A percentile compares a stretch with the other conserved stretches of the same genome.
Conservation (phyloP, 2,329 filamentous ascomycete species). For the Hysterium pulicare region DNA sequence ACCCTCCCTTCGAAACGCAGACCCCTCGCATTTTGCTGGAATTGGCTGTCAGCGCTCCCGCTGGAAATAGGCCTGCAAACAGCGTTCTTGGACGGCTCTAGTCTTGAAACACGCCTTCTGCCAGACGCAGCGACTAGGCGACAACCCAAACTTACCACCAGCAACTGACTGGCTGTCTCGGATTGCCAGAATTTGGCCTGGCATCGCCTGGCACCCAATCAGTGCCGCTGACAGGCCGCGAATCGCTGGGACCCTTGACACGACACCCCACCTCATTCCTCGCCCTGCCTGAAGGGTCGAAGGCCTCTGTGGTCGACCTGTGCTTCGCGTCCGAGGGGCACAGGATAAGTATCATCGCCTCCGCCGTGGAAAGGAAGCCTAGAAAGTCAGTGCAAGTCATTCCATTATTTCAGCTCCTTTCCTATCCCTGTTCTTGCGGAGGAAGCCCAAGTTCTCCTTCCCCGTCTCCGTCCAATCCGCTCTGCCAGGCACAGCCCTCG, state of each 20-base stretch:
- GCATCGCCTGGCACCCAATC: conserved; percentile 14
- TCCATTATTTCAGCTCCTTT: conserved; percentile 4
- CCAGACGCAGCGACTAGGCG: conserved; percentile 12
- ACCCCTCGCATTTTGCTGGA: conserved; percentile 14
- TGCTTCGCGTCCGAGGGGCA: conserved; percentile 14
- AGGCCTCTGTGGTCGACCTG: conserved; percentile 13
- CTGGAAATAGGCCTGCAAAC: conserved; percentile 25
- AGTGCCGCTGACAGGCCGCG: conserved; percentile 26
- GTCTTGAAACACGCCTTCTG: conserved; percentile 35
- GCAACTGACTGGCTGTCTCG: conserved; percentile 20
- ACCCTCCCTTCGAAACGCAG: conserved; percentile 27
- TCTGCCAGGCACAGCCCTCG: conserved; percentile 23
- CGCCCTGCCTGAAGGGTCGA: conserved; percentile 6
- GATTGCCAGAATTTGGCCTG: conserved; percentile 34
- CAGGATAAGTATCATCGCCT: conserved; percentile 31
- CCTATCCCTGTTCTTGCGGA: conserved; percentile 14
- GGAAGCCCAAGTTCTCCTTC: no score
- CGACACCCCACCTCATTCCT: conserved; percentile 21
- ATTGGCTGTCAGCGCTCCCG: conserved; percentile 32
- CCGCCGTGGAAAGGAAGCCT: conserved; percentile 19
- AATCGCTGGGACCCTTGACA: conserved; percentile 12
- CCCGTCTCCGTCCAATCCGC: no score
- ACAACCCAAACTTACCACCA: no score
- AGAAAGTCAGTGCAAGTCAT: conserved; percentile 14
- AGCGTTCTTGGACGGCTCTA: conserved; percentile 16